Conservation (phyloP, 2,329 filamentous ascomycete species). For the Venturia asperata region DNA sequence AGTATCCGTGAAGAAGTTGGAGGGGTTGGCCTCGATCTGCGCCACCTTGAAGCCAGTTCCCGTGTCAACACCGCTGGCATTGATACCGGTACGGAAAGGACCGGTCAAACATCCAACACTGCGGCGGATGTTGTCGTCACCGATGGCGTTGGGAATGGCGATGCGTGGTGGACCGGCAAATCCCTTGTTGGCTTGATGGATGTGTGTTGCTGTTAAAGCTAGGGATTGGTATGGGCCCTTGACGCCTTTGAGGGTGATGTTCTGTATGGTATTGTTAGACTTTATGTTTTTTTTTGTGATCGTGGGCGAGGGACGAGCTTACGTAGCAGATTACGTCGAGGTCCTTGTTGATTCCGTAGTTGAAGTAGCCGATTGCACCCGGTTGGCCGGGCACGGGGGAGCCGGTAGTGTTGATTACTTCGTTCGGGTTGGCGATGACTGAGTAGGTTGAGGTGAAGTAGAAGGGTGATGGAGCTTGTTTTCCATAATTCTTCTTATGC, state of each 20-base stretch:
- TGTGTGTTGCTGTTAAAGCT: slow-evolving; percentile 48
- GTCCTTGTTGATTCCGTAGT: slow-evolving; percentile 47
- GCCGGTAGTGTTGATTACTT: slow-evolving; percentile 42
- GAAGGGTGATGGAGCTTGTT: slow-evolving; percentile 21
- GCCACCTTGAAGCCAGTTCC: slow-evolving; percentile 43
- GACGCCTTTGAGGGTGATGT: slow-evolving; percentile 47
- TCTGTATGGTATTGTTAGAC: slow-evolving; percentile 25
- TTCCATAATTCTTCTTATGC: not conserved
- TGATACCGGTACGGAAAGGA: slow-evolving; percentile 40
- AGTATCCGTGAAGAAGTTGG: slow-evolving; percentile 47
- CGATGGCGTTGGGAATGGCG: slow-evolving; percentile 45
- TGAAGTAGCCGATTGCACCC: slow-evolving; percentile 44
- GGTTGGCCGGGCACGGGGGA: slow-evolving; percentile 32
- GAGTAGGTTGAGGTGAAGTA: slow-evolving; percentile 46
- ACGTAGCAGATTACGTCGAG: slow-evolving; percentile 40
- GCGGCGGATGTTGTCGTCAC: slow-evolving; percentile 32
- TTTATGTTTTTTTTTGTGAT: not conserved
- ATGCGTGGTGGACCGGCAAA: slow-evolving; percentile 46
- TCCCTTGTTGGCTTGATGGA: slow-evolving; percentile 45
- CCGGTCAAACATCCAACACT: slow-evolving; percentile 40
- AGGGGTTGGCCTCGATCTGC: slow-evolving; percentile 46
- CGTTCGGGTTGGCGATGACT: slow-evolving; percentile 42
- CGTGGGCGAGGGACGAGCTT: slow-evolving; percentile 7
- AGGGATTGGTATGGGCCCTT: slow-evolving; percentile 45
- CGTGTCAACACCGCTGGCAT: slow-evolving; percentile 38